Percentiles rank a stretch among this genome's conserved stretches.
phyloP scores from a whole-genome alignment of 2,329 filamentous ascomycete species.

The Grosmannia serpens region DNA sequence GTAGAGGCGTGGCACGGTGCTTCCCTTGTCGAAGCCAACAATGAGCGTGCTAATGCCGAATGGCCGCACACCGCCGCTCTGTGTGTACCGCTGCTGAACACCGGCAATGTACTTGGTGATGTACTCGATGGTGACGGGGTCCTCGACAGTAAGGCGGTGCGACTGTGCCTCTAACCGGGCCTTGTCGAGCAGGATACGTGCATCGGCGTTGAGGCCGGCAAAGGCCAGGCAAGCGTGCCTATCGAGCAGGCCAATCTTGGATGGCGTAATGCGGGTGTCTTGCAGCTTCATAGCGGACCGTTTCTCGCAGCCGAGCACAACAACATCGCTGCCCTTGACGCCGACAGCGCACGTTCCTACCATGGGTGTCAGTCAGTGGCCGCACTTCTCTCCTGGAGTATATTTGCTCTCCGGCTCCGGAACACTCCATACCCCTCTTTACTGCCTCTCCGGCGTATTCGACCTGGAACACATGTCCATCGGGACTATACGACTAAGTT shows the following conservation, averaged over 20 bases:
- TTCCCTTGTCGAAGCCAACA: conserved; percentile 94
- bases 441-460: conserved; percentile 99
- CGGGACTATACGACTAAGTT: conserved; percentile 56
- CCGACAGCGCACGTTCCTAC: conserved; percentile 93
- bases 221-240: conserved; percentile 95
- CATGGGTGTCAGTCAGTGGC: not conserved
- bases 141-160: conserved; percentile 92
- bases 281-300: conserved; percentile 98
- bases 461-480: conserved; percentile 99
- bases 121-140: conserved; percentile 96
- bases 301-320: conserved; percentile 97
- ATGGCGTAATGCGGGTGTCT: conserved; percentile 97
- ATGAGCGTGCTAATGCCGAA: conserved; percentile 98
- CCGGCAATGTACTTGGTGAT: conserved; percentile 98
- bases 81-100: conserved; percentile 97
- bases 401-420: too few species aligned
- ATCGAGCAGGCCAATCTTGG: conserved; percentile 89
- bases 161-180: conserved; percentile 94
- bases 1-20: conserved; percentile 79
- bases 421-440: conserved; percentile 63
- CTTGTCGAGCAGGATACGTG: conserved; percentile 96
- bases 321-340: conserved; percentile 88
- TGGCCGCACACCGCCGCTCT: conserved; percentile 95
- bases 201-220: conserved; percentile 93
- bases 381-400: not conserved